These are phyloP conservation scores for Paecilomyces variotii DNA, from an alignment of 2,329 filamentous ascomycete species.

Conservation along the genomic window DNA sequence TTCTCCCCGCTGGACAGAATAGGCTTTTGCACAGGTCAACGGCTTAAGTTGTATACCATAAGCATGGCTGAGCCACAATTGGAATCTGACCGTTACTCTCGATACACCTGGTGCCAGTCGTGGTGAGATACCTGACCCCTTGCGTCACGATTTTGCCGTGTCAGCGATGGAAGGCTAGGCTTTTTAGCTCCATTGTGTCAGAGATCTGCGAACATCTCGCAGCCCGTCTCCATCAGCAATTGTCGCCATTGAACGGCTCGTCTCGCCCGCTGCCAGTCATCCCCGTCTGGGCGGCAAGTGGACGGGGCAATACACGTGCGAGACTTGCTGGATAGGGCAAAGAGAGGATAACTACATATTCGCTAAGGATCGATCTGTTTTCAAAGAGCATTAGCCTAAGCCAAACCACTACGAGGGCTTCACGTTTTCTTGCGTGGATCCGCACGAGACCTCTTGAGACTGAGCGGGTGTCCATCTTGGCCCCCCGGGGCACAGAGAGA, in stretches of 20 bases:
- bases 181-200: not conserved
- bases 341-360: not conserved
- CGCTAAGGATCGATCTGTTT: not conserved
- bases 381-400: not conserved
- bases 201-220: not conserved
- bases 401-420: not conserved
- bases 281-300: not conserved
- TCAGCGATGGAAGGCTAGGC: not conserved
- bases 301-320: not conserved
- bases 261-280: not conserved
- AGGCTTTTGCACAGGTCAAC: not conserved
- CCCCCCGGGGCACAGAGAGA: not conserved
- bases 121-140: not conserved
- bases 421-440: not conserved
- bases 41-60: not conserved
- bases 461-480: not conserved
- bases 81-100: not conserved
- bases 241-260: not conserved
- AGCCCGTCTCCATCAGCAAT: not conserved
- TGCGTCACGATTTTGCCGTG: not conserved
- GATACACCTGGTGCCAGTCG: not conserved
- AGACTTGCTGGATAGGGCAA: not conserved
- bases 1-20: not conserved
- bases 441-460: not conserved
- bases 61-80: not conserved